Base-by-base conservation (phyloP, 176 grass and related monocot species). In the Carex cristatella region DNA sequence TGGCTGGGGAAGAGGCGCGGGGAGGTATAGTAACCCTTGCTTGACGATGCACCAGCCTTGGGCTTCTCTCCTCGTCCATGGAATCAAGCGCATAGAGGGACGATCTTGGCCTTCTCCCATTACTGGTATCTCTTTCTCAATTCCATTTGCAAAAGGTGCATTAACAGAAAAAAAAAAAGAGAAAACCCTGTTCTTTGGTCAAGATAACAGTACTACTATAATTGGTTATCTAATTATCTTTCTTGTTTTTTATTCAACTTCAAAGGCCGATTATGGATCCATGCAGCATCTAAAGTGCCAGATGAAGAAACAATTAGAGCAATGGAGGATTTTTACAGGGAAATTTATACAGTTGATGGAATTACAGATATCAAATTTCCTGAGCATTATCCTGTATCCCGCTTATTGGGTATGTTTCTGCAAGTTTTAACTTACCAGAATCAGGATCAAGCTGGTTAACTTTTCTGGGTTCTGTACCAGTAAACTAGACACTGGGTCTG, bases 11-110 rank as follows among this genome's bases (percentile, higher is more conserved):
- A 56, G 72, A 53, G 81, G 85, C 5, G 73, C 31, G 65, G 90
- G 69, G 10, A 82, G 54, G 48, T 87, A 88, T 51, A 81, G 70
- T 12, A 98, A 94, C 79, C 87, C 92, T 7, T 94, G 95, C 88
- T 90, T 98, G 56, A 98, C 95, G 74, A 98, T 98, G 95, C 95
- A 98, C 74, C 95, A 98, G 72, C 95, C 95, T 1, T 98, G 95
- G 95, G 95, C 95, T 30, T 98, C 92, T 32, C 95, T 98, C 44
- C 85, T 98, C 30, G 88, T 94, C 58, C 77, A 98, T 79, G 95
- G 95, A 61, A 98, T 98, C 89, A 98, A 98, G 89, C 95, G 95
- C 42, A 70, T 98, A 4, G 95, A 98, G 86, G 95, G 95, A 38
- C 84, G 95, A 59, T 98, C 95, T 13, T 98, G 95, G 95, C 89